Evolutionary conservation across 805 yeast genomes (phyloP).

Genomic region (Yamadazyma kitorensis): DNA sequence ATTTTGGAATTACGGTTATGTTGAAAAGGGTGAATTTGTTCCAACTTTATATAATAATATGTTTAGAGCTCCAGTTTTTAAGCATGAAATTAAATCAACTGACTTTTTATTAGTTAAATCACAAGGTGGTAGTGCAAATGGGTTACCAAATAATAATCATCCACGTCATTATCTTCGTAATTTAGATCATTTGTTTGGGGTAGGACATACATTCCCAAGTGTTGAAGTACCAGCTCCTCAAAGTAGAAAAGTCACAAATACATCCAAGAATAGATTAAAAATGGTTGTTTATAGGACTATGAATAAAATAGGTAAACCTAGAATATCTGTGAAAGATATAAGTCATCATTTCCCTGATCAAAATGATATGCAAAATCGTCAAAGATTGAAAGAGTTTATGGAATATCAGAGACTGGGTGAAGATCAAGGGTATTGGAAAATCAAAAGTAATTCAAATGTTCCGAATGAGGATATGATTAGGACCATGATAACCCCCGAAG

Average conservation of each 20-base stretch:
- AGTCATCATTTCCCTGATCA: constrained; percentile 94
- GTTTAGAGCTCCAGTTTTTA: constrained; percentile 88
- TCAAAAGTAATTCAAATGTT: constrained; percentile 56
- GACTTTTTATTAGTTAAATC: constrained; percentile 82
- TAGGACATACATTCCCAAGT: constrained; percentile 91
- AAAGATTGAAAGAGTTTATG: constrained; percentile 94
- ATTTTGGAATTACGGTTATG: constrained; percentile 97
- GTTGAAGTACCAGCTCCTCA: constrained; percentile 97
- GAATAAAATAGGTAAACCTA: constrained; percentile 66
- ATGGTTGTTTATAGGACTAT: constrained; percentile 91
- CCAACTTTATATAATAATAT: constrained; percentile 92
- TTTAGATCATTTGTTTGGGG: constrained; percentile 73
- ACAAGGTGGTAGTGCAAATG: constrained; percentile 50
- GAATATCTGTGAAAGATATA: constrained; percentile 83
- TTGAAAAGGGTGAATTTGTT: constrained; percentile 88
- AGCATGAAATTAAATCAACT: constrained; percentile 73
- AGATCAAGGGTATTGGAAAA: constrained; percentile 94
- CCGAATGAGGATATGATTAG: constrained; percentile 76
- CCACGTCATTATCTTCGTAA: constrained; percentile 67
- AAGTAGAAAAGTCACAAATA: constrained; percentile 91
- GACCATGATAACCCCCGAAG: constrained; percentile 90
- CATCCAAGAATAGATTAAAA: constrained; percentile 83
- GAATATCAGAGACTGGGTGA: constrained; percentile 87
- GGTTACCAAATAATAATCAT: constrained; percentile 45
- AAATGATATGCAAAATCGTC: constrained; percentile 95